phyloP scores from a whole-genome alignment of 2,329 filamentous ascomycete species.

The Exserohilum turcica region DNA sequence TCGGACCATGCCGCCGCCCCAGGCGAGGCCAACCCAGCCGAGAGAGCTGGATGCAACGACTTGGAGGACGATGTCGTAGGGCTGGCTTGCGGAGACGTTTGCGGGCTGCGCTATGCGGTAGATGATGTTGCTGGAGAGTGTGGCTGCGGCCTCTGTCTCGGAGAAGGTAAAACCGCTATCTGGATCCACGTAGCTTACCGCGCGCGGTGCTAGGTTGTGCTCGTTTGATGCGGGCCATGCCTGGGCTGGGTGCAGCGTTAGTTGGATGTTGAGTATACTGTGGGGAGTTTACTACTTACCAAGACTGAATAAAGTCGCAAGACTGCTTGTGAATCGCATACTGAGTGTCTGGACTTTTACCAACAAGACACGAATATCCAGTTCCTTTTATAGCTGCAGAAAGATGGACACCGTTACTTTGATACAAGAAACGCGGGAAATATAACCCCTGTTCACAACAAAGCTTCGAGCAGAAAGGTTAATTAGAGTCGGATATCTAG shows the following conservation, averaged over 20 bases:
- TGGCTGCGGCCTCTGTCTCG: constrained; percentile 36
- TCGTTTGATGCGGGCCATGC: constrained; percentile 19
- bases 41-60: constrained; percentile 33
- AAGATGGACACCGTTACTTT: background rate
- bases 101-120: constrained; percentile 38
- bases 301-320: constrained; percentile 28
- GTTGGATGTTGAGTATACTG: background rate
- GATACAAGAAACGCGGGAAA: background rate
- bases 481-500: constrained; percentile 35
- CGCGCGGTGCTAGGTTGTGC: constrained; percentile 10
- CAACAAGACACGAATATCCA: background rate
- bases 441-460: constrained; percentile 14
- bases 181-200: constrained; percentile 28
- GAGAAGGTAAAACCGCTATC: constrained; percentile 45
- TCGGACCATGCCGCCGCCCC: constrained; percentile 40
- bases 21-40: constrained; percentile 40
- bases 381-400: too few relatives aligned
- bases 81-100: constrained; percentile 19
- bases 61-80: constrained; percentile 39
- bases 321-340: constrained; percentile 29
- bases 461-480: constrained; percentile 22
- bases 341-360: constrained; percentile 1
- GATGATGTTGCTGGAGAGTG: constrained; percentile 32
- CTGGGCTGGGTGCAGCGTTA: constrained; percentile 15
- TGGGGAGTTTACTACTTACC: constrained; percentile 26